A percentile compares a stretch with the other conserved stretches of the same genome.
Conservation (phyloP, 2,329 filamentous ascomycete species). For the Coniochaeta prunicola region DNA sequence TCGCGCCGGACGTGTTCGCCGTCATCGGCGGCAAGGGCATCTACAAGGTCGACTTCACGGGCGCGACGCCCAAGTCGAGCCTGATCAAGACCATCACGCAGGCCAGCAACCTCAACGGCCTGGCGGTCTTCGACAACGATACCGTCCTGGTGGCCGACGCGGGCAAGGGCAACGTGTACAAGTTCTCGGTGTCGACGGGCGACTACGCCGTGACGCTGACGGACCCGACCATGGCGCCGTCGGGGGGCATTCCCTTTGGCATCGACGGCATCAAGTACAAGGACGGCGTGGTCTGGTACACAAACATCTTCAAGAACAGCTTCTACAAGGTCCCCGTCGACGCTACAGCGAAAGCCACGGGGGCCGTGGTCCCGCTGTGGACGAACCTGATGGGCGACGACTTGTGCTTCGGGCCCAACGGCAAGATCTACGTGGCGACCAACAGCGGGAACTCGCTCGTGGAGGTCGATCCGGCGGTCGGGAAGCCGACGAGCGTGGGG, state of each 20-base stretch:
- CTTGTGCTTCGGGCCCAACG: constrained; percentile 21
- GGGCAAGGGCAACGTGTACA: constrained; percentile 19
- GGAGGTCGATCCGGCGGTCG: constrained; percentile 20
- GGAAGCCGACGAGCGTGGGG: constrained; percentile 16
- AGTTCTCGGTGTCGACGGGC: constrained; percentile 18
- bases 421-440: constrained; percentile 22
- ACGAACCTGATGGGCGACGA: constrained; percentile 25
- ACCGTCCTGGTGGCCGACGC: constrained; percentile 23
- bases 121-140: constrained; percentile 20
- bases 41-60: constrained; percentile 22
- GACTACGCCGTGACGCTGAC: constrained; percentile 15
- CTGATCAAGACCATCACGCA: constrained; percentile 21
- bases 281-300: constrained; percentile 23
- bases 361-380: constrained; percentile 19
- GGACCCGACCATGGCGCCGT: constrained; percentile 21
- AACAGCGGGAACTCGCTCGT: constrained; percentile 21
- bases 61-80: constrained; percentile 11
- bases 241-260: constrained; percentile 22
- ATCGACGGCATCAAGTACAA: constrained; percentile 24
- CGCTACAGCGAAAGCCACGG: constrained; percentile 16
- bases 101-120: constrained; percentile 22
- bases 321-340: constrained; percentile 24
- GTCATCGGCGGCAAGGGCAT: constrained; percentile 22
- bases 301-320: constrained; percentile 26
- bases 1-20: constrained; percentile 19